These are phyloP conservation scores for Pythium biforme DNA, from an alignment of 352 stramenopile genomes.

Conservation along the genomic window DNA sequence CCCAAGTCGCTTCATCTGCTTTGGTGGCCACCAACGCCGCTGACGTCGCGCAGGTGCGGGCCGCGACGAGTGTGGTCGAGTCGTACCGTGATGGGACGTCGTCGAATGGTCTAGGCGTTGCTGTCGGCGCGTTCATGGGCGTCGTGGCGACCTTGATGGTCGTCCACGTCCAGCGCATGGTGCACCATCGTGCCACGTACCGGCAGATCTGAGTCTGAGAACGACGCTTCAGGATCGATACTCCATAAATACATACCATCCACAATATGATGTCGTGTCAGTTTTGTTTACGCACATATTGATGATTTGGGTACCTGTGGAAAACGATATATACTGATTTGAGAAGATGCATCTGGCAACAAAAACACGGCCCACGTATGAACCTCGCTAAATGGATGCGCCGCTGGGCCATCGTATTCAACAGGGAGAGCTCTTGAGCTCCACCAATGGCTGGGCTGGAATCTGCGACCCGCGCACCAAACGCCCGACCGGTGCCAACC, in stretches of 20 bases:
- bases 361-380: background rate
- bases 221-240: background rate
- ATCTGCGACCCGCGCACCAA: constrained; percentile 23
- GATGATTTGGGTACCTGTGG: background rate
- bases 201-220: constrained; percentile 15
- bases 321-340: constrained; percentile 1
- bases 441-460: constrained; percentile 24
- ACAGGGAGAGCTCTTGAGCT: constrained; percentile 20
- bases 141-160: constrained; percentile 7
- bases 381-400: constrained; percentile 6
- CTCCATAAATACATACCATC: constrained; percentile 5
- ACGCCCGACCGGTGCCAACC: background rate
- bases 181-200: constrained; percentile 7
- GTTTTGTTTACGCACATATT: background rate
- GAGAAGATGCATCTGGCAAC: background rate
- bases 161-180: background rate
- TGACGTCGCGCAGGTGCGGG: background rate
- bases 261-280: background rate
- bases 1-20: constrained; percentile 61
- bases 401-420: constrained; percentile 12
- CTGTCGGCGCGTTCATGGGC: constrained; percentile 2
- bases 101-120: background rate
- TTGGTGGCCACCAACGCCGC: background rate
- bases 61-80: too few relatives aligned
- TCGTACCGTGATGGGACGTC: background rate